Conservation (phyloP, 257 asterid genomes). For the Solanum medicagineum region DNA sequence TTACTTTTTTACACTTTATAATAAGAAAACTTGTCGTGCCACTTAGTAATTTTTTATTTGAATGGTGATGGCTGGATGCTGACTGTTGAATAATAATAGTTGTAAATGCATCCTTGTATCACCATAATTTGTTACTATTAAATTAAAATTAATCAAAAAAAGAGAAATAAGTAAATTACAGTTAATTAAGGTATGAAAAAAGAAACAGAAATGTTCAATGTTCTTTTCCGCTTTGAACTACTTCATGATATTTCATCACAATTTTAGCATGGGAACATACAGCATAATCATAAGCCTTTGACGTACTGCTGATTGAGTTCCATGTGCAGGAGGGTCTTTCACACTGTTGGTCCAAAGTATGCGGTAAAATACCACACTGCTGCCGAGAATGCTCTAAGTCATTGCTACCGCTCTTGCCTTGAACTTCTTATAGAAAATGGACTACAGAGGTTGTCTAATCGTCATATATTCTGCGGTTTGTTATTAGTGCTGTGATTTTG, state of each 20-base stretch:
- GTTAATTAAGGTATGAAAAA: background rate
- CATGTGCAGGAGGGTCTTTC: slow-evolving; percentile 83
- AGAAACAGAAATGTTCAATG: background rate
- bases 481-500: background rate
- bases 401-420: slow-evolving; percentile 65
- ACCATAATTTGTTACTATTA: background rate
- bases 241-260: background rate
- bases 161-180: background rate
- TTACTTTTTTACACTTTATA: background rate
- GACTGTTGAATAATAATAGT: background rate
- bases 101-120: background rate
- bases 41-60: background rate
- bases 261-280: background rate
- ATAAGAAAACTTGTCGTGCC: background rate
- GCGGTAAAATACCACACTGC: slow-evolving; percentile 96
- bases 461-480: background rate
- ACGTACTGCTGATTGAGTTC: background rate
- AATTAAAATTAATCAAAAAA: background rate
- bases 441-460: slow-evolving; percentile 47
- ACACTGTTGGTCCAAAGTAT: slow-evolving; percentile 98
- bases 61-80: background rate
- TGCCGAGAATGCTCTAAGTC: slow-evolving; percentile 97
- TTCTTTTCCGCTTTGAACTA: background rate
- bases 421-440: slow-evolving; percentile 41
- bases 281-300: background rate